These are phyloP conservation scores for Starmerella bombi DNA, from an alignment of 805 yeast genomes.

Conservation along the genomic window DNA sequence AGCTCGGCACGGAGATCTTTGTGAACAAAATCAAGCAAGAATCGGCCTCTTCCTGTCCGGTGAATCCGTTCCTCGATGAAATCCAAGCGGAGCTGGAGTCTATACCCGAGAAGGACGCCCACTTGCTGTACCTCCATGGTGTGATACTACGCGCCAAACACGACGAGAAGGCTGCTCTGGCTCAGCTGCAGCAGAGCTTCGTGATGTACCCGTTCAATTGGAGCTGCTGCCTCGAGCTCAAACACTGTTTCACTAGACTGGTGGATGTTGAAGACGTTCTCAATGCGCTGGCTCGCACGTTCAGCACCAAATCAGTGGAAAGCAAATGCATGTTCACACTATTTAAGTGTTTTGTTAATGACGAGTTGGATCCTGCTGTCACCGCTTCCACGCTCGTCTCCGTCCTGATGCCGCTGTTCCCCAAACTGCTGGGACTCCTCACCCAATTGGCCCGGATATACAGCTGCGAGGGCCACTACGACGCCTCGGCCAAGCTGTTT, in stretches of 20 bases:
- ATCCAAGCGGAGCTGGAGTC: slow-evolving; percentile 33
- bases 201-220: slow-evolving; percentile 71
- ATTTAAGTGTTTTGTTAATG: slow-evolving; percentile 54
- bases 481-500: slow-evolving; percentile 62
- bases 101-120: slow-evolving; percentile 31
- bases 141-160: slow-evolving; percentile 49
- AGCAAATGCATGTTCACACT: slow-evolving; percentile 34
- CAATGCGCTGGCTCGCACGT: slow-evolving; percentile 2
- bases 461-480: slow-evolving; percentile 76
- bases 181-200: slow-evolving; percentile 47
- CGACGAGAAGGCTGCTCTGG: slow-evolving; percentile 47
- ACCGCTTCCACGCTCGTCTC: slow-evolving; percentile 6
- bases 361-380: slow-evolving; percentile 44
- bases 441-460: slow-evolving; percentile 72
- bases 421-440: slow-evolving; percentile 58
- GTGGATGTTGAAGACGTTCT: slow-evolving; percentile 8
- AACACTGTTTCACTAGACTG: slow-evolving; percentile 38
- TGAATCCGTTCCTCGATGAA: slow-evolving; percentile 28
- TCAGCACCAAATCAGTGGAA: neutral
- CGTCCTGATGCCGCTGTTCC: slow-evolving; percentile 43
- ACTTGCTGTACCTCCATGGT: slow-evolving; percentile 62
- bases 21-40: slow-evolving; percentile 21
- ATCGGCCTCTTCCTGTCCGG: slow-evolving; percentile 9
- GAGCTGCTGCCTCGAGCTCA: slow-evolving; percentile 83
- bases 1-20: slow-evolving; percentile 49